Base-by-base conservation (phyloP, 768 basidiomycete species). In the Lactarius vividus region DNA sequence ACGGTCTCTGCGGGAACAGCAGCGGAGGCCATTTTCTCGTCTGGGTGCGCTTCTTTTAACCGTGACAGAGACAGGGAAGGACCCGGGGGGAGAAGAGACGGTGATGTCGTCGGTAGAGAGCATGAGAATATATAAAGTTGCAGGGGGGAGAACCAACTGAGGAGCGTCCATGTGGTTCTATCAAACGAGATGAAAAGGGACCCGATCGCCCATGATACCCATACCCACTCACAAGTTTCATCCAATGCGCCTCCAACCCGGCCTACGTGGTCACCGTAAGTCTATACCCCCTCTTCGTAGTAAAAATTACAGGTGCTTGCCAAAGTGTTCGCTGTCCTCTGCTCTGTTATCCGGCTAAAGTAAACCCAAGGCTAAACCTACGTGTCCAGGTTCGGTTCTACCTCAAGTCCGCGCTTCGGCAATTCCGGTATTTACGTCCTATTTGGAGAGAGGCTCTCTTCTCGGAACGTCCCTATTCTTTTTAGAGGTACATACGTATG, bases 21-120 rank as follows among this genome's bases (percentile, higher is more conserved):
- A 40, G 16, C 33, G 15, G 57, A 44, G 1, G 52, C 8, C 61
- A 63, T 67, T 26, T 11, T 20, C n/a, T 13, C 7, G 40, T 16
- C 29, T 28, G 23, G 11, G 11, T 8, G n/a, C 28, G 31, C 52
- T 69, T 59, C 59, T 66, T 70, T 42, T 73, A 26, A n/a, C n/a
- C n/a, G 49, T 11, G 44, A 42, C 15, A 16, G 49, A 44, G 26
- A 33, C 5, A 42, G 52, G 8, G 23, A 53, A 28, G 49, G 28
- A 4, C 16, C 23, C 9, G 46, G 35, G 26, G 39, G 35, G 64
- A 28, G 33, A 49, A 57, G 61, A 16, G 20, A 55, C 31, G 9
- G 26, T 29, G 20, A 15, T 29, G 29, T 1, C 39, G 29, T 1
- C 39, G 23, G 26, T 8, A 8, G 37, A 57, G 13, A 18, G 26